phyloP scores from a whole-genome alignment of 106 monocot species.

The Dendrobium nobile region DNA sequence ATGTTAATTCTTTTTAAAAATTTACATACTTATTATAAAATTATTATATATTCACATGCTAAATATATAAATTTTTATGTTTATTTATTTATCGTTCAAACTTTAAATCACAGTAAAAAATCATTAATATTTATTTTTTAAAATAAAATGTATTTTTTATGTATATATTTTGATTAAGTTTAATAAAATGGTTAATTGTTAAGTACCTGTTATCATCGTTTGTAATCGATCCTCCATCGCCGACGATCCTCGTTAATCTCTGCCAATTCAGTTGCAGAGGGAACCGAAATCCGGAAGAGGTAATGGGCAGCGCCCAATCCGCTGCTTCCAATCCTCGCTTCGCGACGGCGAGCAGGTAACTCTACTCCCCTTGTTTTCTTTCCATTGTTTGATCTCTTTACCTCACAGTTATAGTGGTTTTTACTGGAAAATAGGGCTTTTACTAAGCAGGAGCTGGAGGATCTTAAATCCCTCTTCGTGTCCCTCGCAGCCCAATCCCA shows the following conservation, averaged over 20 bases:
- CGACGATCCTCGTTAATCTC: not conserved
- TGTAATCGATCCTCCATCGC: not conserved
- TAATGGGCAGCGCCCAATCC: constrained; percentile 73
- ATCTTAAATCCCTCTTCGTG: constrained; percentile 52
- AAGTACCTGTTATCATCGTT: too few species aligned
- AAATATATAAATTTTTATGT: too few species aligned
- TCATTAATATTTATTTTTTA: too few species aligned
- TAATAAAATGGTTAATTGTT: too few species aligned
- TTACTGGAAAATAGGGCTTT: constrained; percentile 45
- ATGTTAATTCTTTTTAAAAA: too few species aligned
- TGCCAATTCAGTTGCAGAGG: not conserved
- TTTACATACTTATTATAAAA: too few species aligned
- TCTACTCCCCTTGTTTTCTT: not conserved
- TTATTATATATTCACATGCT: too few species aligned
- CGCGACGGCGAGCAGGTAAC: constrained; percentile 44
- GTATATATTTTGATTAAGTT: too few species aligned
- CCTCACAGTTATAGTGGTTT: not conserved
- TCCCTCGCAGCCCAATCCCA: constrained; percentile 75
- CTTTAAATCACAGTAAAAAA: too few species aligned
- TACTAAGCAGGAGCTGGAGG: constrained; percentile 60
- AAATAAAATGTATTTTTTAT: too few species aligned
- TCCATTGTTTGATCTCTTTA: not conserved
- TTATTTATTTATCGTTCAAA: too few species aligned
- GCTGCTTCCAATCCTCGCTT: constrained; percentile 45
- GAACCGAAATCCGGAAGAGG: not conserved